Evolutionary conservation across 192 early-diverging fungal genomes (phyloP).

Genomic region (Polychytrium aggregatum): DNA sequence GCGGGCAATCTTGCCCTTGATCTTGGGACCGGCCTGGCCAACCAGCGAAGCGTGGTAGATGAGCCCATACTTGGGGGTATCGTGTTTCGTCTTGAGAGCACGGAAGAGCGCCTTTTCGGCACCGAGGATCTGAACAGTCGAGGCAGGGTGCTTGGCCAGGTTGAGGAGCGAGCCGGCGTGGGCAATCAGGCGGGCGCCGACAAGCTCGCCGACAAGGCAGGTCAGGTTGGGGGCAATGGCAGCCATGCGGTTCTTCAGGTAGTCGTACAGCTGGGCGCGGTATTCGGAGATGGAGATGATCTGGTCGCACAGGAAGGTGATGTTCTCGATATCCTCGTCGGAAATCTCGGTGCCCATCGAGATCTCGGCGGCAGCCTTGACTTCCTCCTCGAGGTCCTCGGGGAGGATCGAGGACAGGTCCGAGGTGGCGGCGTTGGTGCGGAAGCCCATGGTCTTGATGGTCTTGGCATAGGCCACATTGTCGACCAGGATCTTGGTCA

Average conservation of each 20-base stretch:
- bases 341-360: conserved; percentile 99
- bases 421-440: conserved; percentile 63
- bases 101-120: conserved; percentile 99
- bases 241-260: conserved; percentile 93
- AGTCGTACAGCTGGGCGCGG: conserved; percentile 88
- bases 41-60: conserved; percentile 96
- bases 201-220: conserved; percentile 87
- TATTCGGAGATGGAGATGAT: conserved; percentile 93
- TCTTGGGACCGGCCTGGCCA: conserved; percentile 86
- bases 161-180: conserved; percentile 95
- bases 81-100: conserved; percentile 90
- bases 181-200: conserved; percentile 93
- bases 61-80: conserved; percentile 96
- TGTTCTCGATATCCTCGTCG: conserved; percentile 95
- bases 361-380: conserved; percentile 96
- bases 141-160: conserved; percentile 93
- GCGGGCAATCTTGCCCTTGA: conserved; percentile 98
- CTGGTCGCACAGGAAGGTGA: conserved; percentile 86
- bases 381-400: conserved; percentile 79
- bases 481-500: conserved; percentile 90
- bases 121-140: conserved; percentile 94
- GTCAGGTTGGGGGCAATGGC: conserved; percentile 53
- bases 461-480: conserved; percentile 88
- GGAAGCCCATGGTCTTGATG: conserved; percentile 84
- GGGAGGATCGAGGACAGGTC: conserved; percentile 78